phyloP scores from a whole-genome alignment of 2,329 filamentous ascomycete species.

The Phyllosticta citriasiana region DNA sequence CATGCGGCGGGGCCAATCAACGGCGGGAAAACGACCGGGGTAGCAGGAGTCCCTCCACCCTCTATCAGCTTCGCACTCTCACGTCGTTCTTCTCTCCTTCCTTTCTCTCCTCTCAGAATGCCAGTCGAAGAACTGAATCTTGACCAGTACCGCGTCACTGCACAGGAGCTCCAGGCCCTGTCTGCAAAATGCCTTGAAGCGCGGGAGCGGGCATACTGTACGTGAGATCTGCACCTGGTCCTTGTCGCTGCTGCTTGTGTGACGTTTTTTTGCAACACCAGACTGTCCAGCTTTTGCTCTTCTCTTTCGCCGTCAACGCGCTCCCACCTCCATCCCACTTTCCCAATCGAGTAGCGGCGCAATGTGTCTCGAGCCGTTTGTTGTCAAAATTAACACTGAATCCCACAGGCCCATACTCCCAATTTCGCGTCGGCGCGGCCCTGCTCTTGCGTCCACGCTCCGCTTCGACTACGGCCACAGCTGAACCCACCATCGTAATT shows the following conservation, averaged over 20 bases:
- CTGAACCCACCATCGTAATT: constrained; percentile 47
- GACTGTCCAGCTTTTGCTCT: no score
- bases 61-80: not conserved
- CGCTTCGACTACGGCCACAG: constrained; percentile 14
- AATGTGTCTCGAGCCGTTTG: not conserved
- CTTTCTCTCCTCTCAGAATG: not conserved
- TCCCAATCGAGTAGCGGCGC: not conserved
- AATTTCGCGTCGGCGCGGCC: constrained; percentile 81
- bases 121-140: not conserved
- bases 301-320: not conserved
- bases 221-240: constrained; percentile 17
- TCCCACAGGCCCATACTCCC: constrained; percentile 63
- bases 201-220: constrained; percentile 73
- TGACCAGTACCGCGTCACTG: constrained; percentile 41
- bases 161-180: constrained; percentile 55
- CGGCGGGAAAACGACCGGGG: not conserved
- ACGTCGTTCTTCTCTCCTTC: not conserved
- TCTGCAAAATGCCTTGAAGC: constrained; percentile 55
- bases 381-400: not conserved
- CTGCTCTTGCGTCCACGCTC: constrained; percentile 43
- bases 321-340: not conserved
- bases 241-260: not conserved
- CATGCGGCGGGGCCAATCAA: not conserved
- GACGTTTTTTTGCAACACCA: not conserved
- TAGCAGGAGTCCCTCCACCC: not conserved